Conservation (phyloP, 2,329 filamentous ascomycete species). For the Trichophyton benhamiae region DNA sequence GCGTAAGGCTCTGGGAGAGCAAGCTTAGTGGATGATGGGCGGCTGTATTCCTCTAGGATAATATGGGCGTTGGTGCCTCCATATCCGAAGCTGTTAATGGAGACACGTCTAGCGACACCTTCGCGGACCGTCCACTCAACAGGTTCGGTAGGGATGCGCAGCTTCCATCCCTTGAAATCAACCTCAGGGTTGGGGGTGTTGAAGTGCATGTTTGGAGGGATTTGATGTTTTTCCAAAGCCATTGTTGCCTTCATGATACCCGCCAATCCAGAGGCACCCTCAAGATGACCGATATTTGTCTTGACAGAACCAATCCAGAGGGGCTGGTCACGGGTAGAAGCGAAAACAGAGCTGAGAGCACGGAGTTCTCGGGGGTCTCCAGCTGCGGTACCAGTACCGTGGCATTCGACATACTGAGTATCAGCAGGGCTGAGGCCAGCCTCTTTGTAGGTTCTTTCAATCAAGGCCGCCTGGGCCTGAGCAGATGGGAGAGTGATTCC, state of each 20-base stretch:
- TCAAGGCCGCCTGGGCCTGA: constrained; percentile 23
- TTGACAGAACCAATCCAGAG: constrained; percentile 21
- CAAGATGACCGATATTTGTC: constrained; percentile 20
- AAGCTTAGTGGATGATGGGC: not conserved
- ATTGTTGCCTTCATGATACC: constrained; percentile 19
- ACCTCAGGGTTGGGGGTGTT: constrained; percentile 10
- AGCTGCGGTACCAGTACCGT: constrained; percentile 29
- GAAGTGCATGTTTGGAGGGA: constrained; percentile 22
- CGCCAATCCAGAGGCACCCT: constrained; percentile 19
- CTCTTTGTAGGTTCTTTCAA: constrained; percentile 15
- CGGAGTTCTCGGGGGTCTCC: constrained; percentile 19
- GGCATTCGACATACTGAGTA: constrained; percentile 28
- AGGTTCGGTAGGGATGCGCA: constrained; percentile 15
- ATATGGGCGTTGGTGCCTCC: constrained; percentile 12
- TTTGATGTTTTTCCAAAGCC: constrained; percentile 17
- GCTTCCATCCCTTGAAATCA: constrained; percentile 13
- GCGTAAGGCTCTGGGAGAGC: not conserved
- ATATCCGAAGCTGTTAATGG: constrained; percentile 17
- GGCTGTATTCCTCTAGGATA: constrained; percentile 10
- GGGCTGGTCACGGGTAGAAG: constrained; percentile 1
- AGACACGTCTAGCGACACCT: constrained; percentile 11
- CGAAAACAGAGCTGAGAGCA: constrained; percentile 13
- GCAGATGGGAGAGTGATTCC: constrained; percentile 30
- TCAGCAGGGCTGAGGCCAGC: constrained; percentile 22
- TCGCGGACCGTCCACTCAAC: constrained; percentile 4